Evolutionary conservation across 257 asterid genomes (phyloP).

Genomic region (Solanum megistacrolobum): DNA sequence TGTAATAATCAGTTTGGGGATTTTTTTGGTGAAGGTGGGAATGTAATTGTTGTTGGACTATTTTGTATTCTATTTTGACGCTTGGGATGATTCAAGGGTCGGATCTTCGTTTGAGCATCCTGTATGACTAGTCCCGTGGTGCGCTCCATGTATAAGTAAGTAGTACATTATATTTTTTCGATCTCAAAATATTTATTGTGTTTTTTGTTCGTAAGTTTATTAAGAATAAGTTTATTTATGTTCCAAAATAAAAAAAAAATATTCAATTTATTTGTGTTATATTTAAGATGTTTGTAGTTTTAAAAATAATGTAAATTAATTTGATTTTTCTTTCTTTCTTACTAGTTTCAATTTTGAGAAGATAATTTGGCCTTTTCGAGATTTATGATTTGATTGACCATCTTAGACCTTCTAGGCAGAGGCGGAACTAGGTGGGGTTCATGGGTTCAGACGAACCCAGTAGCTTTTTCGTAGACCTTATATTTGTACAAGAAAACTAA

Average conservation of each 20-base stretch:
- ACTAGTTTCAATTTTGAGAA: neutral
- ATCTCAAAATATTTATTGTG: neutral
- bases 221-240: too few species aligned
- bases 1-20: neutral
- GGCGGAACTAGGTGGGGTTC: too few species aligned
- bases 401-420: neutral
- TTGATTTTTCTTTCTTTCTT: neutral
- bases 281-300: neutral
- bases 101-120: neutral
- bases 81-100: neutral
- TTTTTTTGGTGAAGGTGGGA: neutral
- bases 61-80: neutral
- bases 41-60: neutral
- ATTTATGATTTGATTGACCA: neutral
- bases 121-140: neutral
- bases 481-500: too few species aligned
- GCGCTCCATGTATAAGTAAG: neutral
- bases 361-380: neutral
- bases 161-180: neutral
- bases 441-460: rapidly evolving
- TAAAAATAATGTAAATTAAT: neutral
- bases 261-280: neutral
- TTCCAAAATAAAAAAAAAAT: too few species aligned
- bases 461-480: too few species aligned
- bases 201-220: too few species aligned